phyloP scores from a whole-genome alignment of 179 eudicot genomes.

The Silene noctiflora region DNA sequence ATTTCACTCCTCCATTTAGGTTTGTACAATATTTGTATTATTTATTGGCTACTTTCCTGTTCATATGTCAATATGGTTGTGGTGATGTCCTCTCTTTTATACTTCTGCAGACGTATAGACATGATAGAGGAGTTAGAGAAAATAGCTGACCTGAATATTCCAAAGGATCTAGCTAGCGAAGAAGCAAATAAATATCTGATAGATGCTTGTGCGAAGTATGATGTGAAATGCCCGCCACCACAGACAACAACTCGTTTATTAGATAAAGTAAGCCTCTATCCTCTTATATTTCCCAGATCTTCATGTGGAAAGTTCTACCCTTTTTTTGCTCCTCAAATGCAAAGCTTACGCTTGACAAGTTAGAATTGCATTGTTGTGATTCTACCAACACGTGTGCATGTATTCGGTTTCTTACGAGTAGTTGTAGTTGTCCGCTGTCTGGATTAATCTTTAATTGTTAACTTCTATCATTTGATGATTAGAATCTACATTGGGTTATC shows the following conservation, averaged over 20 bases:
- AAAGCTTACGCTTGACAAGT: neutral
- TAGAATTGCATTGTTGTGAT: neutral
- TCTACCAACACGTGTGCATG: neutral
- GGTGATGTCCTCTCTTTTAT: neutral
- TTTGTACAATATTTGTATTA: constrained; percentile 19
- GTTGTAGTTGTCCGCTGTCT: neutral
- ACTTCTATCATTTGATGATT: neutral
- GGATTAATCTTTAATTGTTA: too few relatives aligned
- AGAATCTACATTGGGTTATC: neutral
- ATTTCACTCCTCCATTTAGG: constrained; percentile 99
- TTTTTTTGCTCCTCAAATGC: neutral
- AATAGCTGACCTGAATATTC: constrained; percentile 75
- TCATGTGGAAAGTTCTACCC: neutral
- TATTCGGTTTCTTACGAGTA: neutral
- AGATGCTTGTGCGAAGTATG: constrained; percentile 70
- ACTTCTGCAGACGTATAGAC: constrained; percentile 70
- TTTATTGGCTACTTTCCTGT: neutral
- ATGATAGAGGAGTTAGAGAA: constrained; percentile 87
- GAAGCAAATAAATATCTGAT: constrained; percentile 68
- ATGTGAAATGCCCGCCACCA: constrained; percentile 91
- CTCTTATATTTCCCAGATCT: neutral
- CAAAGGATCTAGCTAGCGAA: constrained; percentile 76
- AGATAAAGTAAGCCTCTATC: constrained; percentile 58
- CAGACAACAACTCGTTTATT: constrained; percentile 81
- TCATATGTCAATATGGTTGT: neutral